Base-by-base conservation (phyloP, 106 monocot genomes). In the Cymbidium sinense region DNA sequence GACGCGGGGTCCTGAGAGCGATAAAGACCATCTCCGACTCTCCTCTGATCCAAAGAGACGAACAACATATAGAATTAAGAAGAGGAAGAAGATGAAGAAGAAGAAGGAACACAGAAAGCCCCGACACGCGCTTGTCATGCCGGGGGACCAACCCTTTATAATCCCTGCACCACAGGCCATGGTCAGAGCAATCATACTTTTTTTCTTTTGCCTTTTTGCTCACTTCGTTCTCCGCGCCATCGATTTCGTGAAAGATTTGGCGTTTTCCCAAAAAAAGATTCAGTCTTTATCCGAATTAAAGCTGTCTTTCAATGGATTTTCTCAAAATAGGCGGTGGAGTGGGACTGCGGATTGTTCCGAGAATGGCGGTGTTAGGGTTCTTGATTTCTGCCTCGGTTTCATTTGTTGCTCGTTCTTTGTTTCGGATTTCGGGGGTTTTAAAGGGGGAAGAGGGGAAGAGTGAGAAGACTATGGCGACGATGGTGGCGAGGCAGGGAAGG, bases 401-500 rank as follows among this genome's bases (percentile, higher is more conserved):
- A 1, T 20, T 71, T 30, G 41, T 44, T 12, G 67, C 67, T 33
- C 31, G 13, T 67, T 30, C 17, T 12, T 31, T 67, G 17, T 29
- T 29, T 67, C 31, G 31, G 28, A 2, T 74, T 19, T 74, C 27
- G 74, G 41, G 20, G 74, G 28, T 39, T 7, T n/a, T 71, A 1
- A 71, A 71, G n/a, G 36, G 71, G 36, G 9, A 31, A 39, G 71
- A 37, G 0, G 35, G 34, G 37, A 71, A 71, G 71, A 39, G 6
- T 20, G 36, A 71, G 74, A 74, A 44, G 74, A 28, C 30, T 52
- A 76, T 54, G 76, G 31, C 12, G 12, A 0, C 34, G 25, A 33
- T 54, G 54, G 76, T 34, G 9, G 28, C 76, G 4, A 50, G 76
- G 76, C 76, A 76, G 54, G 76, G 76, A 20, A 76, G 76, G 52